Base-by-base conservation (phyloP, 2,329 filamentous ascomycete species). In the Alternaria ethzedia region DNA sequence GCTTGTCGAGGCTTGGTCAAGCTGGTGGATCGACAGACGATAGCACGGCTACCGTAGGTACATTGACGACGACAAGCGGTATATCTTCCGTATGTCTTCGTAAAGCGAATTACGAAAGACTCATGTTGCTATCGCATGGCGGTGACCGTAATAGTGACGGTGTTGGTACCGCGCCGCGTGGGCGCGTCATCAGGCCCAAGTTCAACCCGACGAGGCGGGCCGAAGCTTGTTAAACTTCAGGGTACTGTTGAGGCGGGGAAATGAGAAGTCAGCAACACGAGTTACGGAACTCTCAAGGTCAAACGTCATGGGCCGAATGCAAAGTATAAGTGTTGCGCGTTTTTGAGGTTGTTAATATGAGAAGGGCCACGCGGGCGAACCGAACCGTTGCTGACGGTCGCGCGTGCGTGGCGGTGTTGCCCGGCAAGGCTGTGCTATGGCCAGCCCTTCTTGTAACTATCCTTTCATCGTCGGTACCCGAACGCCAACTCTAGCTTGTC, bases 1-100 rank as follows among this genome's bases (percentile, higher is more conserved):
- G 67, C 67, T 70, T 70, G 64, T 68, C 45, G 28, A 68, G 61
- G 66, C 67, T 70, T 70, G 59, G 61, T 59, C 36, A 21, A 56
- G 59, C 62, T 57, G 36, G 43, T n/a, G 44, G 47, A 36, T 11
- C 30, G 21, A 28, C 5, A 21, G 25, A 17, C 17, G 20, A 46
- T 52, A 54, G 28, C 30, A 51, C 49, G 28, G 49, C 5, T 30
- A 51, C 49, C 20, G 17, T 12, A 32, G 49, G 23, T n/a, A 32
- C 5, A 12, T 52, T 11, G 11, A 32, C 15, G 30, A 41, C 23
- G 10, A 28, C 49, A 36, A 6, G 30, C 28, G 20, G n/a, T 17
- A 25, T 36, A 17, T 25, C 5, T 6, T 4, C 7, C 3, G 13
- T 12, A 6, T 11, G 49, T 25, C 6, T 52, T 41, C 6, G 49